Conservation (phyloP, 805 yeast species). For the Yamadazyma kitorensis region DNA sequence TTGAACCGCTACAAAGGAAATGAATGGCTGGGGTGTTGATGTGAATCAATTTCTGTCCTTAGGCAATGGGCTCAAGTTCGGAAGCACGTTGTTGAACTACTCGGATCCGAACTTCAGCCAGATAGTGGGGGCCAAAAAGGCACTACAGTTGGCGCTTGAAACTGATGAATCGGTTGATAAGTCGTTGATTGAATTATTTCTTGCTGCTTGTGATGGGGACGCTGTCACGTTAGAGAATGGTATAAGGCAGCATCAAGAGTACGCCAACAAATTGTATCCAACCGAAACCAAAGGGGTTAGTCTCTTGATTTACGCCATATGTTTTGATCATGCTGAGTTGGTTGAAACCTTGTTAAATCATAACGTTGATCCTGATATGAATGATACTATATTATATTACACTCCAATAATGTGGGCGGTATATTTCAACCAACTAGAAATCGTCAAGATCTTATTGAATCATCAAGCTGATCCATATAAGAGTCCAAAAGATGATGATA, state of each 20-base stretch:
- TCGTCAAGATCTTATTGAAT: slow-evolving; percentile 56
- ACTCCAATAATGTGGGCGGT: slow-evolving; percentile 89
- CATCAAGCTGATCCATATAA: slow-evolving; percentile 62
- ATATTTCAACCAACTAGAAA: slow-evolving; percentile 52
- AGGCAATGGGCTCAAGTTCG: slow-evolving; percentile 1
- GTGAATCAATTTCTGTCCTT: slow-evolving; percentile 2
- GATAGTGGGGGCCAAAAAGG: slow-evolving; percentile 26
- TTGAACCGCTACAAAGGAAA: slow-evolving; percentile 6
- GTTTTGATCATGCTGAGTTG: slow-evolving; percentile 47
- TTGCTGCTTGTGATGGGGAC: slow-evolving; percentile 39
- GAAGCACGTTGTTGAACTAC: slow-evolving; percentile 14
- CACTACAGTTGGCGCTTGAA: slow-evolving; percentile 17
- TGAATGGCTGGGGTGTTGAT: slow-evolving; percentile 23
- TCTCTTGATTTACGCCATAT: slow-evolving; percentile 49
- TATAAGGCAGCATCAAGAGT: slow-evolving; percentile 19
- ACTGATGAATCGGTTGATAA: slow-evolving; percentile 4
- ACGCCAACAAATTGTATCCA: slow-evolving; percentile 20
- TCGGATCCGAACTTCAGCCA: slow-evolving; percentile 27
- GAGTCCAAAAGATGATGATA: slow-evolving; percentile 26
- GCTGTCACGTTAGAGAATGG: slow-evolving; percentile 29
- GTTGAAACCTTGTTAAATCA: slow-evolving; percentile 46
- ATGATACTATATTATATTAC: slow-evolving; percentile 51
- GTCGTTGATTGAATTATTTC: slow-evolving; percentile 21
- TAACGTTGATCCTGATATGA: slow-evolving; percentile 46
- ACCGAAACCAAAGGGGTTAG: slow-evolving; percentile 30